Evolutionary conservation across 1,139 yeast species (phyloP).

Genomic region (Tardiomyces digboiensis): DNA sequence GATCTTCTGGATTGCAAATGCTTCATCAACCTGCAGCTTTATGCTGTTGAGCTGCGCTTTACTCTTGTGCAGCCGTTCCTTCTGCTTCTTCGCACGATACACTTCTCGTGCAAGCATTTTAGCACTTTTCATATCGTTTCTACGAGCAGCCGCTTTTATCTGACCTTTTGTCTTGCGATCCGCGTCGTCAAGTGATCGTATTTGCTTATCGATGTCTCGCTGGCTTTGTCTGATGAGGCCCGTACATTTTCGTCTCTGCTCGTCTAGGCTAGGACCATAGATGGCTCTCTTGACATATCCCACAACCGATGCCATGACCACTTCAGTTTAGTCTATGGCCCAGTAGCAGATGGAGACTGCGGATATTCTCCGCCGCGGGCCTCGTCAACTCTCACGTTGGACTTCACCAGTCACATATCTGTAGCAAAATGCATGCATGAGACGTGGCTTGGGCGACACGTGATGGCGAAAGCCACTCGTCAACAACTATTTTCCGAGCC

Average conservation of each 20-base stretch:
- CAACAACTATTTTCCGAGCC: no score
- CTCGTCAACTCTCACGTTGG: no score
- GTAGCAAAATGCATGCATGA: no score
- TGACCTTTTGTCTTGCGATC: conserved; percentile 60
- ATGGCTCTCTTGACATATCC: conserved; percentile 56
- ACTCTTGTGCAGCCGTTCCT: conserved; percentile 63
- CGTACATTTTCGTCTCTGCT: conserved; percentile 85
- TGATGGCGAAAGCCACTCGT: no score
- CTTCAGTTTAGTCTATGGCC: no score
- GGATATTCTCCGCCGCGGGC: no score
- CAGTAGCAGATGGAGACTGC: no score
- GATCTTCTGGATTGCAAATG: conserved; percentile 75
- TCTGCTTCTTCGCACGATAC: conserved; percentile 64
- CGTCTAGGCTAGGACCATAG: conserved; percentile 96
- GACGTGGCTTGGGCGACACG: neutral
- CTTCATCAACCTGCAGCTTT: conserved; percentile 84
- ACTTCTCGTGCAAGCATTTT: conserved; percentile 76
- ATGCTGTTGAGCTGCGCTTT: conserved; percentile 83
- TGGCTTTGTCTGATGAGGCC: conserved; percentile 74
- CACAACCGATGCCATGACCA: neutral
- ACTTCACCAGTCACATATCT: no score
- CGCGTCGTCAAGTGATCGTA: conserved; percentile 43
- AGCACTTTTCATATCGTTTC: conserved; percentile 68
- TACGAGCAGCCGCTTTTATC: conserved; percentile 68
- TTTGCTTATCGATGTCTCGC: conserved; percentile 73